phyloP scores from a whole-genome alignment of 2,329 filamentous ascomycete species.

The Emmonsia crescens region DNA sequence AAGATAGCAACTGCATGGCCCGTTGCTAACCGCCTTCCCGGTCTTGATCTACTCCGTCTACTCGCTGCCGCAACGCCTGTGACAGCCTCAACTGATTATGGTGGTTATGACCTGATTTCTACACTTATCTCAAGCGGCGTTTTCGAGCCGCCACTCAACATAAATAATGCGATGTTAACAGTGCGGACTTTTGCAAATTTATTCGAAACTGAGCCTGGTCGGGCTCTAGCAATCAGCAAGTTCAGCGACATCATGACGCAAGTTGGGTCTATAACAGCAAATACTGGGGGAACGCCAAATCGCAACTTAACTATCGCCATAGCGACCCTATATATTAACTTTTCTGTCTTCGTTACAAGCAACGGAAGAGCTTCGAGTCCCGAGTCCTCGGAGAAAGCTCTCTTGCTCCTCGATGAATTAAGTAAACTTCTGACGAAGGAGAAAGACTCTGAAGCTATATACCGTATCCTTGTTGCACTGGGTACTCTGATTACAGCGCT shows the following conservation, averaged over 20 bases:
- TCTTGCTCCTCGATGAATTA: constrained; percentile 51
- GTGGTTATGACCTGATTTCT: constrained; percentile 47
- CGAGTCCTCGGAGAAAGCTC: constrained; percentile 36
- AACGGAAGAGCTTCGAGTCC: constrained; percentile 29
- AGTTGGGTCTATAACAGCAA: constrained; percentile 49
- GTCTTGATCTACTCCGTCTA: constrained; percentile 78
- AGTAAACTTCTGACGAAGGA: constrained; percentile 53
- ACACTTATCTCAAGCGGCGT: constrained; percentile 48
- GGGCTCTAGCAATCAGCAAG: constrained; percentile 48
- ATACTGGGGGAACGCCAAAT: constrained; percentile 45
- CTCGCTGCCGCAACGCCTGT: constrained; percentile 57
- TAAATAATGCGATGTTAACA: constrained; percentile 82
- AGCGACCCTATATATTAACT: constrained; percentile 75
- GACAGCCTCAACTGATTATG: constrained; percentile 51
- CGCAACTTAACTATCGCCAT: constrained; percentile 74
- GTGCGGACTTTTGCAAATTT: constrained; percentile 73
- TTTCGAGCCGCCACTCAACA: constrained; percentile 50
- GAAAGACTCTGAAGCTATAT: constrained; percentile 71
- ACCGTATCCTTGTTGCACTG: constrained; percentile 67
- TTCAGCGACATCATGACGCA: constrained; percentile 53
- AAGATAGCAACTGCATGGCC: constrained; percentile 73
- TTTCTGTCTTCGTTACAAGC: constrained; percentile 58
- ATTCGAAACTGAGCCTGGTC: constrained; percentile 64
- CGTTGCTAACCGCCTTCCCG: constrained; percentile 66
- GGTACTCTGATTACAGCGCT: constrained; percentile 61